Evolutionary conservation across 2,329 filamentous ascomycete genomes (phyloP), one percentile per base, ranked within the genome.

Genomic region (Pyrenophora teres): DNA sequence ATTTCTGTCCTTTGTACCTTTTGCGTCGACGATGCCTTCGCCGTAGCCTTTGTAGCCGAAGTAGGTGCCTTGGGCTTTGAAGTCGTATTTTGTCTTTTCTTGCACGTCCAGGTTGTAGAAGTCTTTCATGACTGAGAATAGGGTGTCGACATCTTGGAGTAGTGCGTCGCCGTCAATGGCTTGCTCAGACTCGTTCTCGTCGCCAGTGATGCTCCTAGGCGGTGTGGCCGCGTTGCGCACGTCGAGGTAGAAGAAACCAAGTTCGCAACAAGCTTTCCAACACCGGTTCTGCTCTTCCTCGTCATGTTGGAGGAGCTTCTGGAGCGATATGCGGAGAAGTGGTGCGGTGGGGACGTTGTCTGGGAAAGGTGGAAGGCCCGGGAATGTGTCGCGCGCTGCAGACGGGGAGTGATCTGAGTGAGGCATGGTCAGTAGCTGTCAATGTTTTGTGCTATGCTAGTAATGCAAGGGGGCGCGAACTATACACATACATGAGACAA

Each of bases 201-300:
- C 54, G 23, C 35, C 15, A 8, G 19, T 21, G 9, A 30, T 46
- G 25, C 13, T n/a, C 7, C 19, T 27, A 33, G 13, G 6, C 13
- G 21, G 10, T 3, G 6, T n/a, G 12, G 15, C 12, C 16, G 12
- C 36, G 10, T 31, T 53, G 18, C 72, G 68, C 2, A 83, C 66
- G 56, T 83, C 79, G 6, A 84, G 72, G 56, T 84, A 84, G 70
- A 83, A 84, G 70, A 84, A 84, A 1, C 82, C 81, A 0, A 83
- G 70, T 3, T 82, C 76, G 46, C 74, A 74, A 60, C 75, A 78
- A 5, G 75, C 74, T 38, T 73, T 55, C 62, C 75, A 77, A 27
- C 76, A 72, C 13, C 69, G 62, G 15, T 74, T 64, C 54, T 71
- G 58, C 41, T 77, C 76, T 19, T 57, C 60, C 9, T 44, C 3